Conservation (phyloP, 1,284 basidiomycete genomes). For the Garcileccinum viscosum region DNA sequence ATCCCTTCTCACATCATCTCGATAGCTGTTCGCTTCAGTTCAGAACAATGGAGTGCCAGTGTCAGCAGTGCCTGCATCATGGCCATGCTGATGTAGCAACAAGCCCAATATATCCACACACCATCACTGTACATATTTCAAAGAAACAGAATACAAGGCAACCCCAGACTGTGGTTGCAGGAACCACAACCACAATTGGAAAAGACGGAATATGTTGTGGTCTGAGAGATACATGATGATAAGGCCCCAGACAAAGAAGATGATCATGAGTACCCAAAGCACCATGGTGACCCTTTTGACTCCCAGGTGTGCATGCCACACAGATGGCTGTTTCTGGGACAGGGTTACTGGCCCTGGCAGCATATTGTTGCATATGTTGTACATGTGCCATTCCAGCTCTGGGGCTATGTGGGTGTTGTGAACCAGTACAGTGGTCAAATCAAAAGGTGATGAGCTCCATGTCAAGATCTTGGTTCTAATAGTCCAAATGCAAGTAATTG, state of each 20-base stretch:
- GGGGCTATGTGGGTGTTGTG: conserved; percentile 32
- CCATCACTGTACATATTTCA: conserved; percentile 19
- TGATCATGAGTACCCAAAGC: conserved; percentile 29
- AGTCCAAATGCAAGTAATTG: conserved; percentile 25
- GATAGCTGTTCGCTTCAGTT: too few species aligned
- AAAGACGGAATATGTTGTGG: conserved; percentile 9
- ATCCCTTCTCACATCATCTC: too few species aligned
- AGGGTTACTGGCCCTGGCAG: too few species aligned
- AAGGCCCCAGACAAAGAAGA: conserved; percentile 33
- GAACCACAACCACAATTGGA: conserved; percentile 34
- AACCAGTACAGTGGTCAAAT: conserved; percentile 39
- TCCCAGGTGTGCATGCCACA: conserved; percentile 34
- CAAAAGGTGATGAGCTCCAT: not conserved
- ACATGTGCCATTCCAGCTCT: conserved; percentile 30
- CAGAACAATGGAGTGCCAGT: conserved; percentile 37
- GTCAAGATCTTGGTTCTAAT: conserved; percentile 16
- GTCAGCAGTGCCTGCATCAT: conserved; percentile 37
- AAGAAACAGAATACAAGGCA: conserved; percentile 31
- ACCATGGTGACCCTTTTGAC: conserved; percentile 25
- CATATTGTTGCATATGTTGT: conserved; percentile 9
- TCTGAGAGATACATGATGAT: conserved; percentile 23
- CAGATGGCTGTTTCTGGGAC: conserved; percentile 28
- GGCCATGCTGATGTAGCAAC: conserved; percentile 33
- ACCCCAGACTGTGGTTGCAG: conserved; percentile 30
- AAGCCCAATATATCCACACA: conserved; percentile 30